Conservation (phyloP, 306 rosid species). For the Arachis hypogaea region DNA sequence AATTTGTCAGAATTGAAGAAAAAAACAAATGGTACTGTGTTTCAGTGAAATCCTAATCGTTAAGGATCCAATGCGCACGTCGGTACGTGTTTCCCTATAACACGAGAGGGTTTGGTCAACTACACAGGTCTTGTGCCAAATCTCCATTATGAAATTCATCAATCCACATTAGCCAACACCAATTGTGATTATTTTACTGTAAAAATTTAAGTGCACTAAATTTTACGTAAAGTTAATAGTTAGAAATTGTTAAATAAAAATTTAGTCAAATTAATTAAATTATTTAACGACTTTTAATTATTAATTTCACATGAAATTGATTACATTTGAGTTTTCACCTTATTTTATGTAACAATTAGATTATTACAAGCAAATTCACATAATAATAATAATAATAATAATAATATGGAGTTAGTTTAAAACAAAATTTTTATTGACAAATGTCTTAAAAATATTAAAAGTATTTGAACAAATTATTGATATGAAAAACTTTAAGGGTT, state of each 20-base stretch:
- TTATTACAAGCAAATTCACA: not conserved
- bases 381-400: not conserved
- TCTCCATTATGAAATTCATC: constrained; percentile 16
- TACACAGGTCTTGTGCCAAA: not conserved
- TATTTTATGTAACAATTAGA: too few relatives aligned
- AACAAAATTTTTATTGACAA: too few relatives aligned
- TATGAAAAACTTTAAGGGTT: not conserved
- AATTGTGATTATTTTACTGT: not conserved
- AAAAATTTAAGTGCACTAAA: too few relatives aligned
- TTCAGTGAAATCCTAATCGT: constrained; percentile 17
- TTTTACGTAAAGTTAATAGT: too few relatives aligned
- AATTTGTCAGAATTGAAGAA: constrained; percentile 8
- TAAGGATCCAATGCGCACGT: constrained; percentile 38
- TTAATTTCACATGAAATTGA: too few relatives aligned
- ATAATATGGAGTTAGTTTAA: too few relatives aligned
- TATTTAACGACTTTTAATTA: too few relatives aligned
- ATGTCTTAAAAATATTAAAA: not conserved
- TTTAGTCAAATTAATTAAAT: too few relatives aligned
- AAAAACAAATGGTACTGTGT: not conserved
- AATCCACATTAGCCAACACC: not conserved
- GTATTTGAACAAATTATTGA: not conserved
- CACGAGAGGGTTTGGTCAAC: constrained; percentile 38
- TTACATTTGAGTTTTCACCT: too few relatives aligned
- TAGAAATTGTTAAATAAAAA: too few relatives aligned
- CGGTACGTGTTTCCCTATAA: constrained; percentile 10